These are phyloP conservation scores for Jamesozyma lodderae DNA, from an alignment of 805 yeast species.

Conservation along the genomic window DNA sequence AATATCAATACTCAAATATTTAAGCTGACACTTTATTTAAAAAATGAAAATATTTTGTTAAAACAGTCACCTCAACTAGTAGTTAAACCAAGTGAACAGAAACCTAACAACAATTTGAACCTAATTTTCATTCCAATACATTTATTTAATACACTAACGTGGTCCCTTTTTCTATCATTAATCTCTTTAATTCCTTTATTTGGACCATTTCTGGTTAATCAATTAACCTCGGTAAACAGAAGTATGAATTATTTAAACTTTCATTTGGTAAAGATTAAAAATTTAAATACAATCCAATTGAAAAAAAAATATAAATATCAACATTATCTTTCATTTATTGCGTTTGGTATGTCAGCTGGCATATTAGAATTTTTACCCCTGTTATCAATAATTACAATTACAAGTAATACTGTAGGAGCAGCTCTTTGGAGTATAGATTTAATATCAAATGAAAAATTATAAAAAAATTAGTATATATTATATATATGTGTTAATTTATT, in stretches of 20 bases:
- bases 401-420: slow-evolving; percentile 53
- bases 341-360: slow-evolving; percentile 46
- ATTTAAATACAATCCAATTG: slow-evolving; percentile 21
- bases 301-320: slow-evolving; percentile 28
- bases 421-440: slow-evolving; percentile 46
- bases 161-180: too few species aligned
- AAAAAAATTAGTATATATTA: neutral
- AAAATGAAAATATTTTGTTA: neutral
- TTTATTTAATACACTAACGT: too few species aligned
- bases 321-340: slow-evolving; percentile 33
- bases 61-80: too few species aligned
- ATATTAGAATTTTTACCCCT: slow-evolving; percentile 47
- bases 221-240: slow-evolving; percentile 22
- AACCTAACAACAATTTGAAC: too few species aligned
- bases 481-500: slow-evolving; percentile 1
- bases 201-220: slow-evolving; percentile 28
- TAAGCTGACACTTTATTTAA: slow-evolving; percentile 1
- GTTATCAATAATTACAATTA: slow-evolving; percentile 43
- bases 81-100: too few species aligned
- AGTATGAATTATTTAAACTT: slow-evolving; percentile 21
- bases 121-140: too few species aligned
- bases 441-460: neutral
- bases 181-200: slow-evolving; percentile 28
- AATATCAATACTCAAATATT: slow-evolving; percentile 14
- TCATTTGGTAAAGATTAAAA: slow-evolving; percentile 15